These are phyloP conservation scores for Nectriaceae sp. DNA, from an alignment of 2,329 filamentous ascomycete species.

Conservation along the genomic window DNA sequence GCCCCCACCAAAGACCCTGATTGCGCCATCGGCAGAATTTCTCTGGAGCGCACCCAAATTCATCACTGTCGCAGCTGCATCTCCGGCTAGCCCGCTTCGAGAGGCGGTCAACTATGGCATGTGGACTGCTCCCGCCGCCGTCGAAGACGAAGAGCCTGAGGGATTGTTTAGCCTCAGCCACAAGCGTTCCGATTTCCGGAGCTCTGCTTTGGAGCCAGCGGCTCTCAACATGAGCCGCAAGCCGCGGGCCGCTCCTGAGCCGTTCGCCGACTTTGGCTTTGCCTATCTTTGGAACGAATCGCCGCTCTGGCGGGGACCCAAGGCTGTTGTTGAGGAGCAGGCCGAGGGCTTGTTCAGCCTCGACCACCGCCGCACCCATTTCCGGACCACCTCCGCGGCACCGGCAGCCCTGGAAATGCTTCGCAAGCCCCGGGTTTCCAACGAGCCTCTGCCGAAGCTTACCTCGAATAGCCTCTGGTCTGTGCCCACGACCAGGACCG, in stretches of 20 bases:
- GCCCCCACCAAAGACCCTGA: conserved; percentile 12
- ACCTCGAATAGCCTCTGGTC: conserved; percentile 39
- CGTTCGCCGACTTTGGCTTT: neutral
- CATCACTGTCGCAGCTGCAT: neutral
- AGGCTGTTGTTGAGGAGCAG: conserved; percentile 6
- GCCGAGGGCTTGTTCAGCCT: conserved; percentile 22
- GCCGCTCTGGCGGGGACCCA: neutral
- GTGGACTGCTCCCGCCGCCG: conserved; percentile 16
- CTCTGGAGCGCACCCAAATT: conserved; percentile 24
- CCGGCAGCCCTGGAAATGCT: conserved; percentile 37
- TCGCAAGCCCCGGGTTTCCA: conserved; percentile 34
- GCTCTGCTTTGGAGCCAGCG: conserved; percentile 12
- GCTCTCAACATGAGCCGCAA: conserved; percentile 6
- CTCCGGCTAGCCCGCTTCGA: neutral
- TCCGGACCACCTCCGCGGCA: conserved; percentile 33
- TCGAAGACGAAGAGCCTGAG: conserved; percentile 19
- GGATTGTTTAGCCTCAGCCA: conserved; percentile 29
- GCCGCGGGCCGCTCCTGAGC: conserved; percentile 19
- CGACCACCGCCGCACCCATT: conserved; percentile 22
- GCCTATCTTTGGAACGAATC: neutral
- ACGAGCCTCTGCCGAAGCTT: conserved; percentile 31
- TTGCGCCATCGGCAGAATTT: conserved; percentile 13
- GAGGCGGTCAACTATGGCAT: conserved; percentile 23
- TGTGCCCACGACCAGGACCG: conserved; percentile 21
- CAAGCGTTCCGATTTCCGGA: conserved; percentile 28